A percentile compares a stretch with the other conserved stretches of the same genome.
Evolutionary conservation across 306 rosid species (phyloP).

Genomic region (Vigna angularis): DNA sequence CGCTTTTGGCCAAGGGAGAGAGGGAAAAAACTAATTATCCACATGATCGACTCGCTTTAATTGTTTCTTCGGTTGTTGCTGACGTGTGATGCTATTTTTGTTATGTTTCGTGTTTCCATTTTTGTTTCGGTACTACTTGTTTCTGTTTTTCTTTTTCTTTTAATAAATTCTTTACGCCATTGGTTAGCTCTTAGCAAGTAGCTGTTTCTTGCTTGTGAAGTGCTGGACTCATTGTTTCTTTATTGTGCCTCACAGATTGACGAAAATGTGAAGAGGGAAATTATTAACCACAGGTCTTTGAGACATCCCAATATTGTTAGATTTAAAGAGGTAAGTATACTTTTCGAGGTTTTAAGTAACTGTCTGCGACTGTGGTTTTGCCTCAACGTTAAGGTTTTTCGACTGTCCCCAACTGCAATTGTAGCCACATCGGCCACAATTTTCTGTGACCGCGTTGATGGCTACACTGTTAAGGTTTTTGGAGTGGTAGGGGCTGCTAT

Average conservation of each 20-base stretch:
- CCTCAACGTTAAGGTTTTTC: neutral
- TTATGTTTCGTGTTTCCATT: conserved; percentile 42
- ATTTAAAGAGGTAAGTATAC: conserved; percentile 83
- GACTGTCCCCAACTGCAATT: neutral
- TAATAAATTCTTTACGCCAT: neutral
- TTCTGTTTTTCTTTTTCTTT: neutral
- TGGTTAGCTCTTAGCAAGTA: neutral
- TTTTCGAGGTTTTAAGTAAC: neutral
- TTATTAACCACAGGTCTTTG: conserved; percentile 92
- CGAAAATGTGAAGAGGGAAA: conserved; percentile 94
- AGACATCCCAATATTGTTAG: conserved; percentile 97
- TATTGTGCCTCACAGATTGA: conserved; percentile 74
- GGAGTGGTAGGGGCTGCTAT: neutral
- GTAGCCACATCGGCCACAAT: neutral
- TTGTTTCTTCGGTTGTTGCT: conserved; percentile 27
- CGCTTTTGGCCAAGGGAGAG: neutral
- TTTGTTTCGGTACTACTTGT: conserved; percentile 39
- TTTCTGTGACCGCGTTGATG: neutral
- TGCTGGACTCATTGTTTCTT: neutral
- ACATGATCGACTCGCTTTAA: conserved; percentile 46
- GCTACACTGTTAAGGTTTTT: neutral
- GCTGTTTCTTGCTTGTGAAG: conserved; percentile 3
- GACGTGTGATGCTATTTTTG: conserved; percentile 45
- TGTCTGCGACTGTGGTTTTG: neutral
- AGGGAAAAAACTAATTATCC: neutral